A percentile compares a stretch with the other conserved stretches of the same genome.
phyloP scores from a whole-genome alignment of 768 basidiomycete species.

The Sarcomyxa edulis region DNA sequence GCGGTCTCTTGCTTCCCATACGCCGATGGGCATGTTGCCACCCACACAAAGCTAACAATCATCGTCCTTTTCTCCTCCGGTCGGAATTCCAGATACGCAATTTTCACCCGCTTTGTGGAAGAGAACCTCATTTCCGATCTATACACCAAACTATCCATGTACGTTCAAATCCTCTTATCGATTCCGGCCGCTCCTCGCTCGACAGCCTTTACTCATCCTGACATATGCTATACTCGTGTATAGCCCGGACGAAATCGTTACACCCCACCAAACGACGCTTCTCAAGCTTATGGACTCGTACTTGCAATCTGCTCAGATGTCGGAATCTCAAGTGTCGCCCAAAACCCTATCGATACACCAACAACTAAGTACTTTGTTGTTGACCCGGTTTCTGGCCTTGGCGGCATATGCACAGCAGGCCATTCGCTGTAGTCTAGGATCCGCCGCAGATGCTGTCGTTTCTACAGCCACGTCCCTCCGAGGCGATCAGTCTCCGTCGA shows the following conservation, averaged over 20 bases:
- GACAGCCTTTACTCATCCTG: too few species aligned
- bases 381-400: slow-evolving; percentile 56
- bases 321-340: slow-evolving; percentile 1
- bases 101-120: slow-evolving; percentile 62
- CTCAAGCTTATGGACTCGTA: slow-evolving; percentile 87
- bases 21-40: too few species aligned
- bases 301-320: slow-evolving; percentile 49
- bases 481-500: slow-evolving; percentile 1
- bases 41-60: too few species aligned
- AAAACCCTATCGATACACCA: slow-evolving; percentile 22
- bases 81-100: slow-evolving; percentile 44
- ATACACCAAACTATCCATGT: slow-evolving; percentile 61
- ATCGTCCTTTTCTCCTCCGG: slow-evolving; percentile 2
- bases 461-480: slow-evolving; percentile 1
- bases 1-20: slow-evolving; percentile 2
- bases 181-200: too few species aligned
- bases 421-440: slow-evolving; percentile 42
- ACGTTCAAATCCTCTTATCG: slow-evolving; percentile 20
- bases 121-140: slow-evolving; percentile 51
- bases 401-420: slow-evolving; percentile 52
- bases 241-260: slow-evolving; percentile 62
- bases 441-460: slow-evolving; percentile 1
- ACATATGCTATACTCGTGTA: too few species aligned
- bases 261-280: slow-evolving; percentile 82
- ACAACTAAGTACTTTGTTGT: slow-evolving; percentile 52